Base-by-base conservation (phyloP, 2,329 filamentous ascomycete genomes). In the Cephalotrichum gorgonifer region DNA sequence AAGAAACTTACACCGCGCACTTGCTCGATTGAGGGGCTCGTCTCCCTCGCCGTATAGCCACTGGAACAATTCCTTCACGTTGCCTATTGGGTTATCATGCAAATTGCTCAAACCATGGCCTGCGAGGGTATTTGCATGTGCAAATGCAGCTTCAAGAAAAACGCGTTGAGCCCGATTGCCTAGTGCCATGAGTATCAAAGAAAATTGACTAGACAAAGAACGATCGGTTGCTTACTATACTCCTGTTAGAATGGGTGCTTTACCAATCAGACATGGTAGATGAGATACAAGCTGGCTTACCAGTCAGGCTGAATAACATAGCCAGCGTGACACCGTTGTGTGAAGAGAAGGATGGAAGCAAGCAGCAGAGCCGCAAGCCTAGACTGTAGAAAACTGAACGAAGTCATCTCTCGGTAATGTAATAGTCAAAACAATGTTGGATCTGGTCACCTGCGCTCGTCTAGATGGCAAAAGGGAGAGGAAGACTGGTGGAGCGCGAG, bases 281-380 rank as follows among this genome's bases (percentile, higher is more conserved):
- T 23, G 14, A 42, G 23, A 12, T 20, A 11, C 38, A 23, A 42
- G 20, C 38, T 17, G 31, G 43, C 43, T 46, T 46, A 46, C 43
- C 43, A 46, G 43, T 46, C 43, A 31, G 30, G n/a, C 31, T 46
- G 43, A 31, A 46, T 30, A 33, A n/a, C 43, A 33, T 46, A 46
- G 30, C 43, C 43, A 30, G 43, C 43, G 15, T 46, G 28, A 20
- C 43, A 46, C n/a, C 17, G 43, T 27, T 17, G 23, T n/a, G 27
- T 35, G 20, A 46, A 46, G 27, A 46, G 43, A 46, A 46, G 43
- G n/a, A 27, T 46, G 8, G 27, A 46, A 22, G 27, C 27, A 22
- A 33, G 17, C 17, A 22, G 43, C 26, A 31, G 26, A 46, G 14
- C 17, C n/a, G n/a, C n/a, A 46, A 31, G 38, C 38, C 20, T 42